Base-by-base conservation (phyloP, 805 yeast species). In the Danielia reshetovae region DNA sequence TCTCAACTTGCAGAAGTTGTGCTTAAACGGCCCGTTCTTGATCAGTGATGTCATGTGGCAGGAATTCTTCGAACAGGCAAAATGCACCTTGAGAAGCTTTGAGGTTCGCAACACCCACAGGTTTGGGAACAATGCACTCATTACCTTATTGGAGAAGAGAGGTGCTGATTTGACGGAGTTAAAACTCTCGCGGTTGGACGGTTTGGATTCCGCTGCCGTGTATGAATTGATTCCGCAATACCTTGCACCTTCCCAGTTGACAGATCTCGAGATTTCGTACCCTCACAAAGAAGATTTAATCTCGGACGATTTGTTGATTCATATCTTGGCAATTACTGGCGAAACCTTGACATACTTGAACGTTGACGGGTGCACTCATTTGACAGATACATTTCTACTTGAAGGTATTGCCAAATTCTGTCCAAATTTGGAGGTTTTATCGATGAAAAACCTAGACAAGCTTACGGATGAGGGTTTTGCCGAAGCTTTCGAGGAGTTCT, bases 21-120 rank as follows among this genome's bases (percentile, higher is more conserved):
- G 72, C n/a, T 60, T 93, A 24, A 89, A 90, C 57, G 99, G 99
- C 0, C 87, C 97, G 0, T 93, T 93, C 54, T 62, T 93, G 45
- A 80, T 93, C 29, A 79, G 81, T 49, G 85, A 82, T 44, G 60
- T 58, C 0, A 68, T 79, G 36, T 93, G 99, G 99, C 75, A 76
- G 43, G 70, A 65, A 5, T 88, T 83, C 43, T 85, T 93, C 49
- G 77, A 75, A 32, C 43, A 52, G 2, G 64, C 75, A 41, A 85
- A 83, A 2, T 56, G 68, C 2, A 65, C 74, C 13, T 62, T 93
- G 36, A 63, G 60, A 16, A 62, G 65, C 28, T 76, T 93, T 45
- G 80, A 80, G 42, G 55, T 93, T 8, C 67, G 79, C 24, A 85
- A 87, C 51, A 90, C 97, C 1, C 96, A 90, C 54, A 68, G 97